Base-by-base conservation (phyloP, 129 eudicot species). In the Mikania micrantha region DNA sequence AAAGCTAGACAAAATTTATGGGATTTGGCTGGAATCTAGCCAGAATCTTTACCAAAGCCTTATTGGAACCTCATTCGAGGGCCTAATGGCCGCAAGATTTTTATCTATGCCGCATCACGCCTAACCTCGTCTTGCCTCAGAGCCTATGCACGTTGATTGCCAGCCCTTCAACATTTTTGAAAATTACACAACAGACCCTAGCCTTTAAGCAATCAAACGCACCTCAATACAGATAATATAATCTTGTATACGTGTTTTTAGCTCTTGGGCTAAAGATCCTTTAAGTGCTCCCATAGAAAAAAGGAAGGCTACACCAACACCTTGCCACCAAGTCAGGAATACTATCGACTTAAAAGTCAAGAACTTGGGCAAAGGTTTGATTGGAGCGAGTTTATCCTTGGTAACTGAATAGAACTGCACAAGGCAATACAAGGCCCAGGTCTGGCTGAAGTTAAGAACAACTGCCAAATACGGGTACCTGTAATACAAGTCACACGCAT, bases 261-360 rank as follows among this genome's bases (percentile, higher is more conserved):
- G 74, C 68, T 84, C 89, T 69, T 86, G 85, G 3, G 98, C 98
- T 54, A 93, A 72, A 36, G 95, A 75, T 42, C 98, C 98, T 74
- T 79, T 80, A 3, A 92, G 84, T 44, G 91, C 86, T 72, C 98
- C 98, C 73, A 86, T 64, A 35, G 98, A 88, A 65, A 93, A 84
- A 66, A 93, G 95, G 75, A 93, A 84, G 0, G 96, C 96, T 63
- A 93, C 85, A 41, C 82, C 95, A 32, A 93, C 66, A 59, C 98
- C 98, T 93, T 93, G 98, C 98, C 98, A 93, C 98, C 98, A 93
- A 52, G 98, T 92, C 81, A 88, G 64, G 74, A 92, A 92, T 22
- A 92, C 87, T 40, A 93, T 88, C 24, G 98, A 86, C 84, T 93
- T 88, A 75, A 93, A 88, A 16, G 88, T 83, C 81, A 93, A 77